Evolutionary conservation across 768 basidiomycete genomes (phyloP).

Genomic region (Tricholoma bakamatsutake): DNA sequence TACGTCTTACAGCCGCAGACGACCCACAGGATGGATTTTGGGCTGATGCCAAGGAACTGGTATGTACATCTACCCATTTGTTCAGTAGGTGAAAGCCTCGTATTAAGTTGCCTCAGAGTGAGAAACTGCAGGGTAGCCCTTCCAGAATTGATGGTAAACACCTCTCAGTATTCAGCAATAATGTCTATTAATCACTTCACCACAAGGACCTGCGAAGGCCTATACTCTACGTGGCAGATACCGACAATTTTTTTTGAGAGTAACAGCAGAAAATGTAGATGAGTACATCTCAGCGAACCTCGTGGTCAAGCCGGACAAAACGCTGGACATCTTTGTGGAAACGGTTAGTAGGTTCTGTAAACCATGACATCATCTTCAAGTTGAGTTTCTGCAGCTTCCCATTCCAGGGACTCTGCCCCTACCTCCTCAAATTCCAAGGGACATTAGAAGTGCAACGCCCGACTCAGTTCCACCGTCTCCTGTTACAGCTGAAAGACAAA

Average conservation of each 20-base stretch:
- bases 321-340: slow-evolving; percentile 55
- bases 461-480: not conserved
- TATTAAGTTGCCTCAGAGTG: slow-evolving; percentile 24
- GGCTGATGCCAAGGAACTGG: slow-evolving; percentile 65
- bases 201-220: slow-evolving; percentile 59
- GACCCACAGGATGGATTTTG: slow-evolving; percentile 55
- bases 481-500: not conserved
- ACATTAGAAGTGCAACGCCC: slow-evolving; percentile 14
- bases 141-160: slow-evolving; percentile 62
- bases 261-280: slow-evolving; percentile 46
- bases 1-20: slow-evolving; percentile 46
- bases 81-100: not conserved
- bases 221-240: slow-evolving; percentile 64
- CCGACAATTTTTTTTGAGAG: slow-evolving; percentile 61
- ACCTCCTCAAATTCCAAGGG: slow-evolving; percentile 28
- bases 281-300: slow-evolving; percentile 53
- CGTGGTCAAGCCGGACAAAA: slow-evolving; percentile 45
- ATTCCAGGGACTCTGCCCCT: slow-evolving; percentile 26
- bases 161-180: not conserved
- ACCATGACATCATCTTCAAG: slow-evolving; percentile 2
- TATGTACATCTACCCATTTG: slow-evolving; percentile 18
- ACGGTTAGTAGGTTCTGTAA: slow-evolving; percentile 31
- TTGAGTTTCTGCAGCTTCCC: slow-evolving; percentile 22
- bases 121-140: slow-evolving; percentile 53
- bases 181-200: slow-evolving; percentile 3